Percentiles rank a stretch among this genome's conserved stretches.
phyloP scores from a whole-genome alignment of 2,329 filamentous ascomycete genomes.

The Coleophoma crateriformis region DNA sequence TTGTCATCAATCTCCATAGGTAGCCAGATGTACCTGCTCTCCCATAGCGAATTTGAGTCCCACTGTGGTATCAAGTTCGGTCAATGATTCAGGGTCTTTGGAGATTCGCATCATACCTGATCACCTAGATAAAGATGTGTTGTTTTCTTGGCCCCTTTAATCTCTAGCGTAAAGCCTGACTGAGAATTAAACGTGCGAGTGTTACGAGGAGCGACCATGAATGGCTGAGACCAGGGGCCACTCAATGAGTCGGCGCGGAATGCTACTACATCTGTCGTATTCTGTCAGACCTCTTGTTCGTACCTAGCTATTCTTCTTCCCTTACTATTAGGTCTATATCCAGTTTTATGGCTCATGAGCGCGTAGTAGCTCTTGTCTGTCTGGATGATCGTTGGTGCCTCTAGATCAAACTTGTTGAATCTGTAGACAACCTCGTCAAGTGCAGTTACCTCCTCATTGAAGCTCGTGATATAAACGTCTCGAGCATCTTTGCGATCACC shows the following conservation, averaged over 20 bases:
- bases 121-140: slow-evolving; percentile 37
- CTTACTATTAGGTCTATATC: slow-evolving; percentile 52
- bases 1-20: slow-evolving; percentile 46
- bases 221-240: slow-evolving; percentile 50
- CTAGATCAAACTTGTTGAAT: slow-evolving; percentile 54
- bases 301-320: background rate
- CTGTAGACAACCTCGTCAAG: slow-evolving; percentile 47
- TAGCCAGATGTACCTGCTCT: slow-evolving; percentile 52
- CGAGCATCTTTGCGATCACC: slow-evolving; percentile 48
- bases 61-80: slow-evolving; percentile 23
- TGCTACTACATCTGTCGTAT: slow-evolving; percentile 41
- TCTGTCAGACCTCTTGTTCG: background rate
- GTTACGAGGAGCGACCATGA: slow-evolving; percentile 43
- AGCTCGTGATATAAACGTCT: slow-evolving; percentile 50
- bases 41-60: slow-evolving; percentile 51
- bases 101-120: background rate
- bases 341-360: slow-evolving; percentile 58
- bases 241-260: slow-evolving; percentile 44
- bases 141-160: slow-evolving; percentile 40
- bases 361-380: slow-evolving; percentile 55
- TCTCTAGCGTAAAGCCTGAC: slow-evolving; percentile 42
- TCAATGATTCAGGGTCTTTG: no score
- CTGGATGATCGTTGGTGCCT: slow-evolving; percentile 55
- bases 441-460: slow-evolving; percentile 44
- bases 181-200: slow-evolving; percentile 48